Evolutionary conservation across 345 rosid genomes (phyloP).

Genomic region (Arabis hirsuta): DNA sequence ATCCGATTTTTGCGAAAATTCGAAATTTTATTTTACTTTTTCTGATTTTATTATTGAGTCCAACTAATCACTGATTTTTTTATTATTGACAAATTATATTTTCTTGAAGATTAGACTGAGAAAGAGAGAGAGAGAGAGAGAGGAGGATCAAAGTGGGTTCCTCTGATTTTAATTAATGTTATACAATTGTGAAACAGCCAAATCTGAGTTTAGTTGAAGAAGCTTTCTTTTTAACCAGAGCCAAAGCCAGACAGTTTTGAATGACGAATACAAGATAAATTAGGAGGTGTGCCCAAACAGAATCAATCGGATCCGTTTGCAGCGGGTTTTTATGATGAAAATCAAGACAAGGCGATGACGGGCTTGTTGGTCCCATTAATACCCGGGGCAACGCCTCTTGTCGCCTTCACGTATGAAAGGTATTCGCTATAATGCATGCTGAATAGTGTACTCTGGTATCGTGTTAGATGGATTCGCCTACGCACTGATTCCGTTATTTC

Average conservation of each 20-base stretch:
- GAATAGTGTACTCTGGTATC: constrained; percentile 92
- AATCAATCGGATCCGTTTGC: constrained; percentile 22
- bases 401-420: constrained; percentile 64
- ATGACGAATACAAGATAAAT: constrained; percentile 38
- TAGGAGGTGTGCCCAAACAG: neutral
- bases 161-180: constrained; percentile 22
- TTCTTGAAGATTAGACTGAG: too few relatives aligned
- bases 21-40: neutral
- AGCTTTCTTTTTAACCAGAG: constrained; percentile 27
- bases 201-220: constrained; percentile 14
- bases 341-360: constrained; percentile 46
- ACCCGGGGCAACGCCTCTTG: constrained; percentile 64
- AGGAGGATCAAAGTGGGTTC: constrained; percentile 10
- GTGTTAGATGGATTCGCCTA: constrained; percentile 74
- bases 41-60: too few relatives aligned
- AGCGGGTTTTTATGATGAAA: constrained; percentile 7
- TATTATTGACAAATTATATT: too few relatives aligned
- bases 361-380: constrained; percentile 64
- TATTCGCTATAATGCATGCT: constrained; percentile 83
- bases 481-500: constrained; percentile 64
- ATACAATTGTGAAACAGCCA: constrained; percentile 38
- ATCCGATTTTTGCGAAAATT: neutral
- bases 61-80: too few relatives aligned
- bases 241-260: constrained; percentile 23
- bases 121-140: neutral